Evolutionary conservation across 1,139 yeast genomes (phyloP), one percentile per base, ranked within the genome.

Genomic region (Geotrichum restrictum): DNA sequence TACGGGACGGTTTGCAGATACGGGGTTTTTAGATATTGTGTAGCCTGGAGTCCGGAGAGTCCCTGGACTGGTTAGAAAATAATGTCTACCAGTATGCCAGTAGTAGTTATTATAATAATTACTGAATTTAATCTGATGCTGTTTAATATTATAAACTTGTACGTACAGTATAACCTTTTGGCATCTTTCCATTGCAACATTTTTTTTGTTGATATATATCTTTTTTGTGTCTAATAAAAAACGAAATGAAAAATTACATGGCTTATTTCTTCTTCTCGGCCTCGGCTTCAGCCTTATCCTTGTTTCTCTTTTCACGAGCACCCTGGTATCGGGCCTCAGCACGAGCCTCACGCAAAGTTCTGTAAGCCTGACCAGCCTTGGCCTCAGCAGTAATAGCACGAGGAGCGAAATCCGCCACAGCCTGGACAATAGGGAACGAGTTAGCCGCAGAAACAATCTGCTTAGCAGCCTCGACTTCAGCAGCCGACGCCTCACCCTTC

Each of bases 221-320:
- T n/a, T n/a, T n/a, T n/a, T n/a, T n/a, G n/a, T n/a, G n/a, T n/a
- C n/a, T n/a, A n/a, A n/a, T n/a, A n/a, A n/a, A n/a, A n/a, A n/a
- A n/a, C n/a, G n/a, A 48, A 36, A 5, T 38, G 18, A 47, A 47
- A 14, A 37, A 48, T 32, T 31, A 48, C 16, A 21, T 22, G 31
- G 51, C 66, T 81, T 85, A 86, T 83, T 88, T 88, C 88, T 88
- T 88, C 91, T 89, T 89, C 72, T 88, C 96, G 80, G 95, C 96
- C 81, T 91, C 98, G 75, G 97, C 97, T 79, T 88, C 98, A 77
- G 98, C 98, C 81, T 82, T 82, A 67, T 89, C 97, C 74, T 76
- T 83, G 70, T 95, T 95, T 80, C 96, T 87, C 95, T 91, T 91
- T 74, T 85, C 98, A 80, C 95, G 88, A 79, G 82, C 79, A 81